Base-by-base conservation (phyloP, 140 eudicot genomes). In the Flaveria floridana region DNA sequence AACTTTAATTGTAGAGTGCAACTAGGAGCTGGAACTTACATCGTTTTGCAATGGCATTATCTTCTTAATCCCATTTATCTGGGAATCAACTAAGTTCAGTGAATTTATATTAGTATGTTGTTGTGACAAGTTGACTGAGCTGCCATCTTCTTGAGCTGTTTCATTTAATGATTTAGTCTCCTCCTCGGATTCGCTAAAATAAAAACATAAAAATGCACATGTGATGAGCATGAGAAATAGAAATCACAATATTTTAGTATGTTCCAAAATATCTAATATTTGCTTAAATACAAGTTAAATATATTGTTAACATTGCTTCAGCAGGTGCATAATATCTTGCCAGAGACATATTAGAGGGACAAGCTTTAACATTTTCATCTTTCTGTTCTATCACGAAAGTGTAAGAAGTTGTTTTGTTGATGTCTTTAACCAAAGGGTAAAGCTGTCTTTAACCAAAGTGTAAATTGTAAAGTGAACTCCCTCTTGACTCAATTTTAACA, bases 41-140 rank as follows among this genome's bases (percentile, higher is more conserved):
- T 81, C 83, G 62, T 42, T 70, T 58, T 85, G 81, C 13, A 74
- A 39, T 0, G 89, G 91, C 50, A 81, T 21, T 78, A 90, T 86
- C 82, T 84, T 85, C 55, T 86, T 85, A 70, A 82, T 19, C 23
- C 79, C 80, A 18, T 65, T 76, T 28, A 23, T n/a, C 48, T 80
- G 39, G 63, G 87, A 80, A 63, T 46, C 78, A 20, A 62, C 66
- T 28, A 71, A 74, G 78, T n/a, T 57, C n/a, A 50, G 59, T 30
- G 85, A 61, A 73, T 82, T 58, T 42, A 52, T 53, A 71, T 48
- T 59, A n/a, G 30, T 39, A 79, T 76, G 79, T 52, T 70, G 79
- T 23, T 70, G 59, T 57, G 78, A 26, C 4, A 75, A 47, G 55
- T 82, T 85, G 14, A 56, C 71, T 11, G 68, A 64, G 58, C 64